Conservation (phyloP, 805 yeast species). For the Nakazawaea ishiwadae region DNA sequence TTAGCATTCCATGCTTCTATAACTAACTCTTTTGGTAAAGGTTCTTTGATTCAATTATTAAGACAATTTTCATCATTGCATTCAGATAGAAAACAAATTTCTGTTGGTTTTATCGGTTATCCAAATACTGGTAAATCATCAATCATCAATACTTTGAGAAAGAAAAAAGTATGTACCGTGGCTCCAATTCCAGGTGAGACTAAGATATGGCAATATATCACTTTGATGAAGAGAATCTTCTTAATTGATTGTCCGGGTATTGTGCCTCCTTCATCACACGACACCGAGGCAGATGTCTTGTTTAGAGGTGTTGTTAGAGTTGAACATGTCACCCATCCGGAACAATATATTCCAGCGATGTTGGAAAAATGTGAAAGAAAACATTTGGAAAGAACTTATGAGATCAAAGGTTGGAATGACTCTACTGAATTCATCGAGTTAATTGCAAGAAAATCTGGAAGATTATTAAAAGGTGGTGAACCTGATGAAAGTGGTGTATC, state of each 20-base stretch:
- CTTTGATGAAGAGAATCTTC: constrained; percentile 93
- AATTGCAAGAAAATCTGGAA: constrained; percentile 89
- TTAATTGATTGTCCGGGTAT: constrained; percentile 98
- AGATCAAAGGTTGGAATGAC: constrained; percentile 82
- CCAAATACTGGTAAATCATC: constrained; percentile 99
- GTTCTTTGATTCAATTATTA: constrained; percentile 86
- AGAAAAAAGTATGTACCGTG: constrained; percentile 92
- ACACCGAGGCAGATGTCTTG: constrained; percentile 84
- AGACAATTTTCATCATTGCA: constrained; percentile 92
- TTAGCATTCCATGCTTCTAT: constrained; percentile 97
- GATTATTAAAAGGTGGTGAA: constrained; percentile 94
- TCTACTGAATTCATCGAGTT: constrained; percentile 81
- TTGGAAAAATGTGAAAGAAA: constrained; percentile 79
- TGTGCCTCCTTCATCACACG: constrained; percentile 91
- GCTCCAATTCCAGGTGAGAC: constrained; percentile 99
- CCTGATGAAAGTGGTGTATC: constrained; percentile 94
- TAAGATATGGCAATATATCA: constrained; percentile 97
- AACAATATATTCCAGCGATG: constrained; percentile 88
- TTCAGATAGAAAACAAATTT: constrained; percentile 89
- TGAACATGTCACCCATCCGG: constrained; percentile 95
- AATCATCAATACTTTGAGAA: constrained; percentile 87
- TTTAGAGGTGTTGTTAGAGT: constrained; percentile 98
- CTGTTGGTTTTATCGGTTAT: constrained; percentile 96
- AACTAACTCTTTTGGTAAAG: constrained; percentile 96
- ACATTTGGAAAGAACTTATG: constrained; percentile 94